Percentiles rank a stretch among this genome's conserved stretches.
Conservation (phyloP, 2,329 filamentous ascomycete genomes). For the Verticillium nonalfalfae region DNA sequence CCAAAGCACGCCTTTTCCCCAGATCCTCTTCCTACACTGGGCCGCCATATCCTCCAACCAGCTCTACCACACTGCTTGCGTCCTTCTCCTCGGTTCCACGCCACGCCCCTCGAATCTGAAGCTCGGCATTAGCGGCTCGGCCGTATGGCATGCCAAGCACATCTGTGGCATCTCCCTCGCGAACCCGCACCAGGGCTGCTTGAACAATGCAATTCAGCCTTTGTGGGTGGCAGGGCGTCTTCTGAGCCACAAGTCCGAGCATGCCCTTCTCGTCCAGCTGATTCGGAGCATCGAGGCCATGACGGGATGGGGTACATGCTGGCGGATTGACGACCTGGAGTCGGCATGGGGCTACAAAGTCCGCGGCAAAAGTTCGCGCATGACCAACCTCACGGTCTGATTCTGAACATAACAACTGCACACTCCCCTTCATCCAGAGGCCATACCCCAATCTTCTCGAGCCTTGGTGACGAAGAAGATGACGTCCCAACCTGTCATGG, state of each 20-base stretch:
- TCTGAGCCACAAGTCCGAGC: slow-evolving; percentile 42
- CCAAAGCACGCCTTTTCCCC: slow-evolving; percentile 38
- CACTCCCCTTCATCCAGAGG: background rate
- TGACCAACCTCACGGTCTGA: background rate
- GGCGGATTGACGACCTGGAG: slow-evolving; percentile 47
- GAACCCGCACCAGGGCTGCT: slow-evolving; percentile 47
- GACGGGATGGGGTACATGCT: slow-evolving; percentile 47
- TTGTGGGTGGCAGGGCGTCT: slow-evolving; percentile 49
- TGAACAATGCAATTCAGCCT: slow-evolving; percentile 53
- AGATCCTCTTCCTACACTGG: slow-evolving; percentile 45
- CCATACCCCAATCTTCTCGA: slow-evolving; percentile 17
- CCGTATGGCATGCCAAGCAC: slow-evolving; percentile 48
- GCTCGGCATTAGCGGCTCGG: slow-evolving; percentile 24
- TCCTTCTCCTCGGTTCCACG: slow-evolving; percentile 40
- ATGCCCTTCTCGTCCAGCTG: slow-evolving; percentile 29
- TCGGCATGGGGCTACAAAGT: slow-evolving; percentile 30
- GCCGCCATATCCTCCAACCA: slow-evolving; percentile 52
- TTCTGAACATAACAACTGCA: background rate
- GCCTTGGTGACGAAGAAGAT: slow-evolving; percentile 16
- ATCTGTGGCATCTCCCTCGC: slow-evolving; percentile 50
- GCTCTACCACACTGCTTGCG: slow-evolving; percentile 48
- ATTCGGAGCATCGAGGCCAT: slow-evolving; percentile 43
- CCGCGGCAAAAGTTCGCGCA: background rate
- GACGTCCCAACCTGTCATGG: slow-evolving; percentile 34
- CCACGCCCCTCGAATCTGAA: slow-evolving; percentile 20